Conservation (phyloP, 23 red algal species). For the Gracilaria domingensis region DNA sequence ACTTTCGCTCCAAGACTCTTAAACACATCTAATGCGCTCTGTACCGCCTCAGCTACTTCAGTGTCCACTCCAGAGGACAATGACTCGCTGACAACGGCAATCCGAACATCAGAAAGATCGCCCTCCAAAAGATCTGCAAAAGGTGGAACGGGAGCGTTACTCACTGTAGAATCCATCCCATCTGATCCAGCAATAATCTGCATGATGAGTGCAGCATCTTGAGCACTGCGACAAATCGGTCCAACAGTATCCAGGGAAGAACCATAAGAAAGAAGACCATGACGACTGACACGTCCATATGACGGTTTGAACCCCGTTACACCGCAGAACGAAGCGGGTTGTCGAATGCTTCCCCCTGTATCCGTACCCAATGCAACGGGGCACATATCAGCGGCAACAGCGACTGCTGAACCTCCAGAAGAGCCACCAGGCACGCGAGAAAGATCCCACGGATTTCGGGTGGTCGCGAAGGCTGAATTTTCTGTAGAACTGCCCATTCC, state of each 20-base stretch:
- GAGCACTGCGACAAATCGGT: slow-evolving; percentile 66
- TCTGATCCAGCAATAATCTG: slow-evolving; percentile 85
- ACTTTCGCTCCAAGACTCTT: slow-evolving; percentile 69
- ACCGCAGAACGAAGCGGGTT: slow-evolving; percentile 86
- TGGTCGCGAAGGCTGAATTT: slow-evolving; percentile 60
- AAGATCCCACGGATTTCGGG: slow-evolving; percentile 74
- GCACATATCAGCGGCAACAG: slow-evolving; percentile 79
- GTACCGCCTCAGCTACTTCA: slow-evolving; percentile 38
- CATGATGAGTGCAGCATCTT: slow-evolving; percentile 75
- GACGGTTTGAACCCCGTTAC: slow-evolving; percentile 88
- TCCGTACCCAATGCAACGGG: slow-evolving; percentile 84
- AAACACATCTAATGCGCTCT: slow-evolving; percentile 46
- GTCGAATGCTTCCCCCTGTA: slow-evolving; percentile 90
- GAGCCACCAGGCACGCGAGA: slow-evolving; percentile 91
- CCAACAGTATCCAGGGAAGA: slow-evolving; percentile 94
- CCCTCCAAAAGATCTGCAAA: slow-evolving; percentile 44
- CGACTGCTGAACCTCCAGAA: slow-evolving; percentile 85
- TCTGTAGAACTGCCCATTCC: slow-evolving; percentile 90
- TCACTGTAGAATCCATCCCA: slow-evolving; percentile 65
- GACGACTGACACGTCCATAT: slow-evolving; percentile 81
- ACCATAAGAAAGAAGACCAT: slow-evolving; percentile 92
- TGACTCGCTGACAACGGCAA: slow-evolving; percentile 80
- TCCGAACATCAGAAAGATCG: slow-evolving; percentile 34
- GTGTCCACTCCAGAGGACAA: slow-evolving; percentile 50
- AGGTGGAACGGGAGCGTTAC: slow-evolving; percentile 36